These are phyloP conservation scores for Musa beccarii DNA, from an alignment of 176 grass and related monocot species.

Conservation along the genomic window DNA sequence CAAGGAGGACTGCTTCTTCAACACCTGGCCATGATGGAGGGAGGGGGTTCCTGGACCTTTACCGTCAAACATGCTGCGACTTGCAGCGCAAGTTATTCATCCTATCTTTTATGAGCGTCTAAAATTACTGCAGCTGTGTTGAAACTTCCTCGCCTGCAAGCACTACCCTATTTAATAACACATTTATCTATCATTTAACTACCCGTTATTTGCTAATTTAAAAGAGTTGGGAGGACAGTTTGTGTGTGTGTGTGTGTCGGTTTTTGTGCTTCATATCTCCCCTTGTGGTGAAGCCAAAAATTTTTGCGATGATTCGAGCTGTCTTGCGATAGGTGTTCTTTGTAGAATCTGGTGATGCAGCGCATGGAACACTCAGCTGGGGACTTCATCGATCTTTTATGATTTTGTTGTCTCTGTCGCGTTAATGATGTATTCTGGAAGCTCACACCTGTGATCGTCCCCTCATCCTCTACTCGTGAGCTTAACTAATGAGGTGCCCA, in stretches of 20 bases:
- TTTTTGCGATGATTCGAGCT: too few species aligned
- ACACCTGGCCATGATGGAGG: slow-evolving; percentile 48
- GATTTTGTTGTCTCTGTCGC: too few species aligned
- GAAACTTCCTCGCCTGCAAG: slow-evolving; percentile 60
- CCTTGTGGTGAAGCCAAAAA: too few species aligned
- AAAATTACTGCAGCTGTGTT: slow-evolving; percentile 27
- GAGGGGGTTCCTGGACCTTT: slow-evolving; percentile 32
- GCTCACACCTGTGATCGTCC: too few species aligned
- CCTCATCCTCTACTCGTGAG: too few species aligned
- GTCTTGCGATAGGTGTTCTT: neutral
- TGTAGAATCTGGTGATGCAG: slow-evolving; percentile 66
- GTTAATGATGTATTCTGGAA: too few species aligned
- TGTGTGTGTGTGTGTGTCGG: too few species aligned
- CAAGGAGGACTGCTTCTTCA: neutral
- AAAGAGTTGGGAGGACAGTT: too few species aligned
- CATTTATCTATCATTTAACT: neutral
- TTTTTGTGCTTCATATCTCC: too few species aligned
- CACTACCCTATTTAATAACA: slow-evolving; percentile 4
- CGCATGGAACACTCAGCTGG: slow-evolving; percentile 38
- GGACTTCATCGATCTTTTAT: slow-evolving; percentile 63
- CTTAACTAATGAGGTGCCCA: too few species aligned
- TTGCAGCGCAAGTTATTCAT: slow-evolving; percentile 24
- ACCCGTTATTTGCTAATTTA: too few species aligned
- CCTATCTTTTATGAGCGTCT: too few species aligned
- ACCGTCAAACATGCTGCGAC: slow-evolving; percentile 29